These are phyloP conservation scores for Mucor irregularis DNA, from an alignment of 371 early-diverging fungal species.

Conservation along the genomic window DNA sequence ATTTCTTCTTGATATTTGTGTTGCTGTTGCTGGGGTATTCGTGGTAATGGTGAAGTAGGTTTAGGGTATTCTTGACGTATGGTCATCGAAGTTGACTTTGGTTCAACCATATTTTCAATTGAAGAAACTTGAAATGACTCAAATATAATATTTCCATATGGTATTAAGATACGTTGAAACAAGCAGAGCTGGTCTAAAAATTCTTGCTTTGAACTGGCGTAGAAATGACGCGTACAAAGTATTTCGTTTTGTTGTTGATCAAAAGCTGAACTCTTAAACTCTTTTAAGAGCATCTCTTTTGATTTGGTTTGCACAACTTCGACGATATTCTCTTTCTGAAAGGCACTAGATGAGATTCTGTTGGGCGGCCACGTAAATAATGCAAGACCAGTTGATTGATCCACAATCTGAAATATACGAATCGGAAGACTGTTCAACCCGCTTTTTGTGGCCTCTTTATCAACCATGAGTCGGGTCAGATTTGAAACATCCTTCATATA, in stretches of 20 bases:
- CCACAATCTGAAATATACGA: constrained; percentile 50
- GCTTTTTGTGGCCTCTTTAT: not conserved
- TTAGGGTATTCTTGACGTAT: too few species aligned
- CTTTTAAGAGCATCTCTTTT: not conserved
- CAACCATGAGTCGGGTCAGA: too few species aligned
- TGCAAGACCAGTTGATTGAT: constrained; percentile 27
- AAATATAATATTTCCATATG: constrained; percentile 35
- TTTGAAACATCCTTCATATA: too few species aligned
- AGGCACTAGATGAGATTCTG: too few species aligned
- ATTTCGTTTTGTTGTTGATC: not conserved
- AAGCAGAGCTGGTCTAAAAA: constrained; percentile 13
- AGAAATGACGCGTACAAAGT: constrained; percentile 30
- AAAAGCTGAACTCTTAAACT: constrained; percentile 11
- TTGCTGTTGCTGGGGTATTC: too few species aligned
- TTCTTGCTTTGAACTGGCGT: constrained; percentile 21
- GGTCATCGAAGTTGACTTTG: too few species aligned
- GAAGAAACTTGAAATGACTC: constrained; percentile 28
- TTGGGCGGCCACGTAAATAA: constrained; percentile 52
- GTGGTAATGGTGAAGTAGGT: not conserved
- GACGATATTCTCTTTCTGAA: not conserved
- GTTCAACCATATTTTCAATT: too few species aligned
- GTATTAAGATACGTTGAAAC: constrained; percentile 35
- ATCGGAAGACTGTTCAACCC: constrained; percentile 9
- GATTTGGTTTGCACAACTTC: constrained; percentile 3
- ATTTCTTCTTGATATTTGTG: not conserved